Conservation (phyloP, 306 rosid species). For the Hylodesmum podocarpum region DNA sequence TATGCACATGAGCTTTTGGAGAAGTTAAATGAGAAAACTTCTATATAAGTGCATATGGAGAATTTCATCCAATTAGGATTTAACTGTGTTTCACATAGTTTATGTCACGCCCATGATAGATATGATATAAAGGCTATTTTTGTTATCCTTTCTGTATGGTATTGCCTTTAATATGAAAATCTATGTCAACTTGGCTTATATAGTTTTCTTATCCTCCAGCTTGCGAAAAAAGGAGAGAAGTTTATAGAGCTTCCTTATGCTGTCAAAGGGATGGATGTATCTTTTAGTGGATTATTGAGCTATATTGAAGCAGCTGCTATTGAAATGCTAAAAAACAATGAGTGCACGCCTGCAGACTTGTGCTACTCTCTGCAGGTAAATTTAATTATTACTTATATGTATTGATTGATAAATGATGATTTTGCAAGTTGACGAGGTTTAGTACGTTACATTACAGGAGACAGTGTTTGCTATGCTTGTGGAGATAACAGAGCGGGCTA, state of each 20-base stretch:
- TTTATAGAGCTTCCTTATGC: constrained; percentile 85
- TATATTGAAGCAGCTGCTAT: constrained; percentile 83
- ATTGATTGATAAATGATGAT: not conserved
- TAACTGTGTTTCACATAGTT: not conserved
- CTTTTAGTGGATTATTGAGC: constrained; percentile 88
- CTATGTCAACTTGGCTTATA: constrained; percentile 8
- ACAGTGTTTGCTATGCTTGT: constrained; percentile 90
- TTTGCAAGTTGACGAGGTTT: constrained; percentile 22
- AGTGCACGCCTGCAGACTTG: constrained; percentile 92
- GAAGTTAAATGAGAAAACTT: too few relatives aligned
- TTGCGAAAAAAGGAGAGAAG: constrained; percentile 81
- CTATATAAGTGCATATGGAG: not conserved
- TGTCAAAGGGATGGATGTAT: constrained; percentile 96
- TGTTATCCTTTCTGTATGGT: not conserved
- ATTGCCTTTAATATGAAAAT: not conserved
- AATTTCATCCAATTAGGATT: not conserved
- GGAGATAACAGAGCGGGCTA: constrained; percentile 93
- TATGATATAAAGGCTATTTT: not conserved
- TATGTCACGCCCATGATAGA: not conserved
- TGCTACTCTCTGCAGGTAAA: constrained; percentile 91
- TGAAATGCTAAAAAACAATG: constrained; percentile 71
- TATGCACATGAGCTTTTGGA: too few relatives aligned
- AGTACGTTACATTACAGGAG: constrained; percentile 57
- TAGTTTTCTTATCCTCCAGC: constrained; percentile 47
- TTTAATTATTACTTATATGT: not conserved